Percentiles rank a stretch among this genome's conserved stretches.
Conservation (phyloP, 2,329 filamentous ascomycete species). For the Myriosclerotinia duriaeana region DNA sequence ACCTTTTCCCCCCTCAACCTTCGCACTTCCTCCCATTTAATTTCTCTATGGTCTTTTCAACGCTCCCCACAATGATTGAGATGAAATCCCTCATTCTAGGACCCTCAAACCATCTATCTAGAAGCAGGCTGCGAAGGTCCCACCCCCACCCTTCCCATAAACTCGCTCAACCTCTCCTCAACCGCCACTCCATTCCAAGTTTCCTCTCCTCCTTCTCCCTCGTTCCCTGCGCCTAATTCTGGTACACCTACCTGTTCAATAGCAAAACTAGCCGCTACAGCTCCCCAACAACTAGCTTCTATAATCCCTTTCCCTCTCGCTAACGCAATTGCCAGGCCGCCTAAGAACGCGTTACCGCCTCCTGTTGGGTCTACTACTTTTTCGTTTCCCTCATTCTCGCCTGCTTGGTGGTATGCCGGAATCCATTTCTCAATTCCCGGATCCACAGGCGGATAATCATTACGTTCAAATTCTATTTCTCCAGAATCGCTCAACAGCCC, state of each 20-base stretch:
- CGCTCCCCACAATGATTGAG: not conserved
- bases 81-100: not conserved
- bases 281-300: constrained; percentile 75
- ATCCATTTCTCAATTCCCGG: constrained; percentile 67
- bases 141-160: constrained; percentile 37
- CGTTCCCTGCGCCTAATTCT: constrained; percentile 46
- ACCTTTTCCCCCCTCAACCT: no score
- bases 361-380: constrained; percentile 87
- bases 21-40: no score
- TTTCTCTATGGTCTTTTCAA: no score
- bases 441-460: constrained; percentile 54
- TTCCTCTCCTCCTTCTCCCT: constrained; percentile 50
- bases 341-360: constrained; percentile 86
- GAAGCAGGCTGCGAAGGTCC: not conserved
- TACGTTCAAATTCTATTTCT: constrained; percentile 44
- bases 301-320: constrained; percentile 60
- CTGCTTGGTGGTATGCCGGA: constrained; percentile 65
- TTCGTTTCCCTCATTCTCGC: constrained; percentile 10
- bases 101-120: not conserved
- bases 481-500: constrained; percentile 56
- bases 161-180: constrained; percentile 53
- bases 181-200: constrained; percentile 61
- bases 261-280: constrained; percentile 82
- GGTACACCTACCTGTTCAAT: constrained; percentile 94
- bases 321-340: constrained; percentile 57